Percentiles rank a stretch among this genome's conserved stretches.
Evolutionary conservation across 2,329 filamentous ascomycete species (phyloP).

Genomic region (Fusarium sp.): DNA sequence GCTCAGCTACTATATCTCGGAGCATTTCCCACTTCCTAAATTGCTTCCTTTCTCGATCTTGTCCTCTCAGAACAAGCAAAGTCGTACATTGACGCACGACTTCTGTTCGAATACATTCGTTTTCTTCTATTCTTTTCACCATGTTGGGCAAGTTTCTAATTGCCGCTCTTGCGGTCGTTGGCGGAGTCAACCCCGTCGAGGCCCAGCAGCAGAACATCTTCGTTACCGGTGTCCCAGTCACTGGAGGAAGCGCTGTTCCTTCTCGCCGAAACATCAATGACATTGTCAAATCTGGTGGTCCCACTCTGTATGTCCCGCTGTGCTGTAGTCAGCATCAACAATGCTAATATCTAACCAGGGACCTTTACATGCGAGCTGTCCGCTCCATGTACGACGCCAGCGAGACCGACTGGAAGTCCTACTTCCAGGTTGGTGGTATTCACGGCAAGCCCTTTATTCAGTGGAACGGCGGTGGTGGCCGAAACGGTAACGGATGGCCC

Average conservation of each 20-base stretch:
- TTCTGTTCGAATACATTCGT: slow-evolving; percentile 34
- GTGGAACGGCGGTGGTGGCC: slow-evolving; percentile 56
- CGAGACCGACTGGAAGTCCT: slow-evolving; percentile 59
- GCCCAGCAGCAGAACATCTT: slow-evolving; percentile 45
- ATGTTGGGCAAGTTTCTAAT: slow-evolving; percentile 40
- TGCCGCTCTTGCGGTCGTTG: slow-evolving; percentile 44
- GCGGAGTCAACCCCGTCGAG: slow-evolving; percentile 39
- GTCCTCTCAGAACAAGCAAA: slow-evolving; percentile 33
- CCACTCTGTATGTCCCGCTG: slow-evolving; percentile 56
- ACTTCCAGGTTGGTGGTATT: slow-evolving; percentile 63
- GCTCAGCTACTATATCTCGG: slow-evolving; percentile 36
- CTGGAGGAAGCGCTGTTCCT: slow-evolving; percentile 56
- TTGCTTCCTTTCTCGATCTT: slow-evolving; percentile 4
- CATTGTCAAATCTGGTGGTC: slow-evolving; percentile 55
- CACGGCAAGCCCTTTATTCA: slow-evolving; percentile 57
- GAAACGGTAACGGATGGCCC: slow-evolving; percentile 47
- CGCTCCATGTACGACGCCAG: slow-evolving; percentile 56
- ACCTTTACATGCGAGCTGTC: slow-evolving; percentile 62
- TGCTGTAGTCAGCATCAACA: background rate
- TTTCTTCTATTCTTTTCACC: slow-evolving; percentile 24
- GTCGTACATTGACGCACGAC: slow-evolving; percentile 40
- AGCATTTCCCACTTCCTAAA: slow-evolving; percentile 25
- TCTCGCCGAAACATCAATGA: slow-evolving; percentile 61
- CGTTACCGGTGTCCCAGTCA: slow-evolving; percentile 55
- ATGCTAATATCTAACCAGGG: slow-evolving; percentile 51